phyloP scores from a whole-genome alignment of 2,329 filamentous ascomycete species.

The Dothistroma septosporum region DNA sequence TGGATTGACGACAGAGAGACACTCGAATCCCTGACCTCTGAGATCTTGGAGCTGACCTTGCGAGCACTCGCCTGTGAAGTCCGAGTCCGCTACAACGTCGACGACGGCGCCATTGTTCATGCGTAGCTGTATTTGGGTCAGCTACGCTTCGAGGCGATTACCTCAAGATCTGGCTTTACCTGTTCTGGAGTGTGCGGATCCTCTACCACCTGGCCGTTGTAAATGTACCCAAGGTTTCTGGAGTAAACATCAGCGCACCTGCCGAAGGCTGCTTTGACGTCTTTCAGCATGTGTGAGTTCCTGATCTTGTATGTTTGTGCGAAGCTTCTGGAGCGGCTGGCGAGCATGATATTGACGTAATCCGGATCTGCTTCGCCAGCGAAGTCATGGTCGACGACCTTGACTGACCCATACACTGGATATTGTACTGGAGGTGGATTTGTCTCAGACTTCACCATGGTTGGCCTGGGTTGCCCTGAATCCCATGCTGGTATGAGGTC shows the following conservation, averaged over 20 bases:
- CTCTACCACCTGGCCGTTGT: neutral
- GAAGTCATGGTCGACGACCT: neutral
- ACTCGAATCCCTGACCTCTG: neutral
- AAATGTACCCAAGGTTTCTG: neutral
- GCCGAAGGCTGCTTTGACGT: neutral
- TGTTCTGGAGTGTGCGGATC: neutral
- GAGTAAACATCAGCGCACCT: neutral
- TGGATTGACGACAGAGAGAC: neutral
- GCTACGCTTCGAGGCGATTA: neutral
- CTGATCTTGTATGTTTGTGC: neutral
- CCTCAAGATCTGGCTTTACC: too few species aligned
- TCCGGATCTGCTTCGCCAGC: neutral
- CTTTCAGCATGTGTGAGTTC: neutral
- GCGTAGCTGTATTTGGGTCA: neutral
- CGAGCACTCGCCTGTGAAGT: neutral
- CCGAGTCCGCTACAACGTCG: neutral
- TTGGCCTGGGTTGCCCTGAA: too few species aligned
- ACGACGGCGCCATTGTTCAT: neutral
- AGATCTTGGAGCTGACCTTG: neutral
- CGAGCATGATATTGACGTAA: neutral
- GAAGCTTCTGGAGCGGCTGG: conserved; percentile 3
- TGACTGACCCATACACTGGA: too few species aligned
- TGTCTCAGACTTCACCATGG: too few species aligned
- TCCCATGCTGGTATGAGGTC: too few species aligned
- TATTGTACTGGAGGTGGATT: too few species aligned